A percentile compares a stretch with the other conserved stretches of the same genome.
phyloP scores from a whole-genome alignment of 2,329 filamentous ascomycete genomes.

The Botrytis fabae region DNA sequence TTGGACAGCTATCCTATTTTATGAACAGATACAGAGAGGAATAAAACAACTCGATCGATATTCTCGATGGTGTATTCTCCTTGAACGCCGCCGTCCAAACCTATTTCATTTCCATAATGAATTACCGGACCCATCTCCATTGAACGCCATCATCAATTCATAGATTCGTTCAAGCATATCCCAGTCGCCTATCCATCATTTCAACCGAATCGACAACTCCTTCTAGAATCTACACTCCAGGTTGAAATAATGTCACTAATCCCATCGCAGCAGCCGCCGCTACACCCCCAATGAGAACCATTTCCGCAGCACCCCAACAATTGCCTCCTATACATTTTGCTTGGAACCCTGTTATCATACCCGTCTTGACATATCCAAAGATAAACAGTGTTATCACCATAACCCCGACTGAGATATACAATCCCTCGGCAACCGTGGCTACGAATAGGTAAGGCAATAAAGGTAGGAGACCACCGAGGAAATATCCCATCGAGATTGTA shows the following conservation, averaged over 20 bases:
- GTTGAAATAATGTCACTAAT: conserved; percentile 41
- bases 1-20: neutral
- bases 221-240: conserved; percentile 26
- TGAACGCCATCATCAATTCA: neutral
- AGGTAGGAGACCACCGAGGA: conserved; percentile 57
- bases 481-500: conserved; percentile 58
- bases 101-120: neutral
- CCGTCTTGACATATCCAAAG: conserved; percentile 68
- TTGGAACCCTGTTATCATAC: conserved; percentile 47
- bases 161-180: conserved; percentile 7
- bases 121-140: neutral
- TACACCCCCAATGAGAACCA: conserved; percentile 44
- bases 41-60: conserved; percentile 32
- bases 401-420: conserved; percentile 60
- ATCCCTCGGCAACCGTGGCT: conserved; percentile 45
- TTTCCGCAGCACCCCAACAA: conserved; percentile 43
- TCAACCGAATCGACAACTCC: neutral
- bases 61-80: conserved; percentile 30
- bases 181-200: conserved; percentile 18
- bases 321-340: conserved; percentile 35
- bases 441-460: conserved; percentile 57
- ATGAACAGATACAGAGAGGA: conserved; percentile 2
- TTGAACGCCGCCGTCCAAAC: conserved; percentile 19
- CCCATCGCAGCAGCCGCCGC: conserved; percentile 45
- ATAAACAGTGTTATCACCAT: conserved; percentile 60